Evolutionary conservation across 2,329 filamentous ascomycete genomes (phyloP).

Genomic region (Aspergillus phoenicis): DNA sequence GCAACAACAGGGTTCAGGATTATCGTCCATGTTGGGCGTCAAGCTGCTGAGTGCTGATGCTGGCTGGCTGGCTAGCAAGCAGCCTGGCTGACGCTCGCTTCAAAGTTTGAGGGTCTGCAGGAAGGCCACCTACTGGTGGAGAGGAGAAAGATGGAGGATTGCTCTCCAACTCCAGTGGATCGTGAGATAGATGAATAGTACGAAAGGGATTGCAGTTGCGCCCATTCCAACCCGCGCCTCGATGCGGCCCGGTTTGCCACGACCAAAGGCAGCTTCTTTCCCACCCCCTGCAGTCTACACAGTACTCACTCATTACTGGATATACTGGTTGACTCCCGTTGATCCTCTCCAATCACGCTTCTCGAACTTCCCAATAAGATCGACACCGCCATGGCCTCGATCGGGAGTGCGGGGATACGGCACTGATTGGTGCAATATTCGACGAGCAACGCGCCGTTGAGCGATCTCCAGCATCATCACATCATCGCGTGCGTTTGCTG

Average conservation of each 20-base stretch:
- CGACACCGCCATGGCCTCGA: conserved; percentile 30
- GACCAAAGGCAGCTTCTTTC: conserved; percentile 7
- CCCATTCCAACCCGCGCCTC: conserved; percentile 3
- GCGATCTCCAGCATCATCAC: not conserved
- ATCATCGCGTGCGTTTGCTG: not conserved
- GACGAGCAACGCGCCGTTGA: conserved; percentile 21
- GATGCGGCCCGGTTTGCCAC: conserved; percentile 8
- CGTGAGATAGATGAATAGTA: not conserved
- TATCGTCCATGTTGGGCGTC: conserved; percentile 29
- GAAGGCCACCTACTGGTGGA: not conserved
- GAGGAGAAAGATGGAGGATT: not conserved
- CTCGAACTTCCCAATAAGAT: conserved; percentile 20
- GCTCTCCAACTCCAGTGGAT: no score
- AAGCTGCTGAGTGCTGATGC: conserved; percentile 1
- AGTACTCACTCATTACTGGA: no score
- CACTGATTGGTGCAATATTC: conserved; percentile 34
- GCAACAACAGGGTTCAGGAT: conserved; percentile 4
- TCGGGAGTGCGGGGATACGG: conserved; percentile 25
- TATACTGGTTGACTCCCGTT: no score
- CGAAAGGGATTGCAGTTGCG: not conserved
- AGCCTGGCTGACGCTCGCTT: no score
- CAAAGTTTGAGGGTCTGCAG: conserved; percentile 1
- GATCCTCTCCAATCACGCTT: no score
- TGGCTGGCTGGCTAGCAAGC: not conserved
- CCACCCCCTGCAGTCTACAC: no score